Base-by-base conservation (phyloP, 495 filamentous ascomycete species). In the Talaromyces stipitatus region DNA sequence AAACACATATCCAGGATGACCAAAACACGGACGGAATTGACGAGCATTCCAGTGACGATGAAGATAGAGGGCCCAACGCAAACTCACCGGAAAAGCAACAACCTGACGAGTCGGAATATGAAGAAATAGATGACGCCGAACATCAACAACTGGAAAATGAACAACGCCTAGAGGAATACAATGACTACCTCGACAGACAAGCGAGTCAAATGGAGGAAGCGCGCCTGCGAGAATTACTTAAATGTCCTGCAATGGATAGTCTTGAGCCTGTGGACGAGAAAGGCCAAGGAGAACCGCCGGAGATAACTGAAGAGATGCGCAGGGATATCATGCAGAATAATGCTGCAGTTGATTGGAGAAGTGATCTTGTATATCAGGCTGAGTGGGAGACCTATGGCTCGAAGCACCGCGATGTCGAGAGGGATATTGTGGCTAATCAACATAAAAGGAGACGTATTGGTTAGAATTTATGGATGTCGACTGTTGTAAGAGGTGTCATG, bases 221-320 rank as follows among this genome's bases (percentile, higher is more conserved):
- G 1, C 16, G 66, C 11, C 56, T 90, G 9, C 86, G 83, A 82
- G 57, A 59, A 0, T 33, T 85, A 9, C 64, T 91, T 10, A 69
- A 66, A 20, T 64, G 61, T 20, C 53, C 61, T 20, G 57, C 52
- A 0, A 67, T 68, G n/a, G 45, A 57, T 1, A 12, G 14, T 23
- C 59, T 69, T 10, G 20, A 46, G 0, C 22, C 60, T 14, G n/a
- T 24, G 55, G 2, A 53, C 64, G 22, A 43, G 61, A 23, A 12
- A 54, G 18, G 60, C 10, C 22, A 43, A 54, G 6, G 23, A 38
- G 6, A 66, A 5, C 51, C 27, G 4, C 55, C 41, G 12, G 6
- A 0, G 41, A 28, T 50, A 3, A 12, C 41, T n/a, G 29, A 20
- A 12, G 55, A 26, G 64, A 54, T 47, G 60, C 32, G 61, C 24